Evolutionary conservation across 257 asterid species (phyloP).

Genomic region (Schizonepeta tenuifolia): DNA sequence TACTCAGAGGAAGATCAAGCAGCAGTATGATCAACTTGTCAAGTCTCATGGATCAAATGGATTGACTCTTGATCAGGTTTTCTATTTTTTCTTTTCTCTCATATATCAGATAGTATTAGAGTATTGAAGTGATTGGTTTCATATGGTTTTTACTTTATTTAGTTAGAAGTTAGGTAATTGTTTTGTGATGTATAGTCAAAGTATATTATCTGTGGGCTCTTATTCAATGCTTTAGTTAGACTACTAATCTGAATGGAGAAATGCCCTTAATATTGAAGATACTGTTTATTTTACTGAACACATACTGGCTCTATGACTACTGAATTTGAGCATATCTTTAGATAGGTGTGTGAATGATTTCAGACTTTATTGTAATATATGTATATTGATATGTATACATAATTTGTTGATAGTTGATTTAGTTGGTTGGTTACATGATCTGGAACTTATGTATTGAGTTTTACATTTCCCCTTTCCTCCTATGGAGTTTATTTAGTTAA

Average conservation of each 20-base stretch:
- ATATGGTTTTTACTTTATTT: conserved; percentile 14
- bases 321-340: background rate
- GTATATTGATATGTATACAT: background rate
- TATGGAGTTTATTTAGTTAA: background rate
- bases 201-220: conserved; percentile 12
- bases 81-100: background rate
- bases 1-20: conserved; percentile 80
- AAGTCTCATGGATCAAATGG: conserved; percentile 75
- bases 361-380: background rate
- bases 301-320: background rate
- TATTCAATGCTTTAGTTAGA: conserved; percentile 17
- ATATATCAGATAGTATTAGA: background rate
- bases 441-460: background rate
- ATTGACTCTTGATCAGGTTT: conserved; percentile 75
- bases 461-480: no score
- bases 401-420: conserved; percentile 19
- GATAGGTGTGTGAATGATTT: conserved; percentile 2
- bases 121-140: conserved; percentile 20
- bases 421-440: conserved; percentile 12
- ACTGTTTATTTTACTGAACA: background rate
- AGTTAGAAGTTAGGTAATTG: conserved; percentile 26
- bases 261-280: background rate
- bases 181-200: conserved; percentile 1
- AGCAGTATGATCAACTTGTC: conserved; percentile 76
- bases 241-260: background rate